Evolutionary conservation across 2,329 filamentous ascomycete genomes (phyloP), one percentile per base, ranked within the genome.

Genomic region (Fusarium humuli): DNA sequence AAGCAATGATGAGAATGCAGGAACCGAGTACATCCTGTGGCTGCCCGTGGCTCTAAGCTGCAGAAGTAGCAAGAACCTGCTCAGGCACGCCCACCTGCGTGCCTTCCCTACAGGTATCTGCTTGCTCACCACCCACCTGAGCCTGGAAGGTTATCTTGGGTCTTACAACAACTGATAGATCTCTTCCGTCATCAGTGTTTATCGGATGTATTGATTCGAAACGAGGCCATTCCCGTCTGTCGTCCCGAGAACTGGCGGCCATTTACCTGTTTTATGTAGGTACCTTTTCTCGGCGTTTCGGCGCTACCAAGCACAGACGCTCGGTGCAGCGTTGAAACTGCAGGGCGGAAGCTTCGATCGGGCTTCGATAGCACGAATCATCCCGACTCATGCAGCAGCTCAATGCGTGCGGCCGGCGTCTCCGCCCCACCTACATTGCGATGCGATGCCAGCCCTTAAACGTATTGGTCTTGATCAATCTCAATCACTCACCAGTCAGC

Each of bases 321-420:
- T 62, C 68, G 60, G 68, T 44, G 50, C 68, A 69, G 46, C 63
- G 54, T 56, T 61, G 41, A 49, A 67, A 55, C 55, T 67, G 53
- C 64, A 62, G 65, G 58, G 58, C 57, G 72, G 69, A 74, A 75
- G 72, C 74, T 76, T 76, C 74, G 58, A 76, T 75, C 59, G 61
- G 61, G 72, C 72, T 76, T 76, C 74, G 70, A 76, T 73, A 73
- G 54, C 71, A 73, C 72, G 72, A 76, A 73, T 75, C 71, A 65
- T 70, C 63, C 64, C 62, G 61, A 61, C 64, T 65, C 58, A 60
- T 68, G 70, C 67, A 66, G 65, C 46, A 49, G 14, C 53, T 68
- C 61, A 71, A 61, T 54, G 61, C 32, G 58, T 69, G 34, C 44
- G 46, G 34, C 53, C 70, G 73, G 71, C 63, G 67, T 70, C 48